phyloP scores from a whole-genome alignment of 768 basidiomycete species.

The Porpolomopsis calyptriformis region DNA sequence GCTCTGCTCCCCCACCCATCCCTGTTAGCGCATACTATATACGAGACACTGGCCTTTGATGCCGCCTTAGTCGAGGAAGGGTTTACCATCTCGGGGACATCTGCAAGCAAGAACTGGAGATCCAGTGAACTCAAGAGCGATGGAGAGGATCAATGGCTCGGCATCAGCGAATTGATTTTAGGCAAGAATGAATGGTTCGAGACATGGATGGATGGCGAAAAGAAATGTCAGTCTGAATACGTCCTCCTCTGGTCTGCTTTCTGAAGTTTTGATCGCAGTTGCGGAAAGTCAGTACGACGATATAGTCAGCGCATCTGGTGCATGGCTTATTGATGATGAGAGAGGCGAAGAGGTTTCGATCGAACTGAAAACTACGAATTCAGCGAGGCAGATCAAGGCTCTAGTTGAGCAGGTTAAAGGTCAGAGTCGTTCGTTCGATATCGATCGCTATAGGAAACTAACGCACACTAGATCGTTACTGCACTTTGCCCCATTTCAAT shows the following conservation, averaged over 20 bases:
- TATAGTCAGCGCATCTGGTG: slow-evolving; percentile 69
- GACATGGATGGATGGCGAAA: slow-evolving; percentile 83
- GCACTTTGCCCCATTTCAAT: slow-evolving; percentile 64
- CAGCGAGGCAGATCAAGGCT: slow-evolving; percentile 72
- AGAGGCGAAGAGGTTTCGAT: slow-evolving; percentile 35
- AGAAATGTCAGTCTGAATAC: slow-evolving; percentile 65
- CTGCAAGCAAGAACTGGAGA: slow-evolving; percentile 13
- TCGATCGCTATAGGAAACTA: background rate
- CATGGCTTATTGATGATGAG: slow-evolving; percentile 76
- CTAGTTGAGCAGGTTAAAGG: slow-evolving; percentile 90
- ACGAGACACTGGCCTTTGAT: slow-evolving; percentile 86
- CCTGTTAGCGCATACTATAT: slow-evolving; percentile 89
- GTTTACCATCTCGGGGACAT: slow-evolving; percentile 50
- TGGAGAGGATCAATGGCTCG: slow-evolving; percentile 45
- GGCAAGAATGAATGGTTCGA: slow-evolving; percentile 84
- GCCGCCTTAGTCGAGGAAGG: slow-evolving; percentile 63
- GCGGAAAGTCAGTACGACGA: slow-evolving; percentile 79
- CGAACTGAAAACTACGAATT: slow-evolving; percentile 64
- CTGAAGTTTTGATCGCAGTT: slow-evolving; percentile 39
- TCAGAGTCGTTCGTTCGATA: slow-evolving; percentile 20
- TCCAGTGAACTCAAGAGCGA: slow-evolving; percentile 10
- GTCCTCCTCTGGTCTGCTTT: background rate
- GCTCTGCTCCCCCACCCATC: slow-evolving; percentile 66
- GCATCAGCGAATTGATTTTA: slow-evolving; percentile 73
- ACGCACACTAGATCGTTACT: slow-evolving; percentile 66